Base-by-base conservation (phyloP, 2,329 filamentous ascomycete species). In the Calonectria montana region DNA sequence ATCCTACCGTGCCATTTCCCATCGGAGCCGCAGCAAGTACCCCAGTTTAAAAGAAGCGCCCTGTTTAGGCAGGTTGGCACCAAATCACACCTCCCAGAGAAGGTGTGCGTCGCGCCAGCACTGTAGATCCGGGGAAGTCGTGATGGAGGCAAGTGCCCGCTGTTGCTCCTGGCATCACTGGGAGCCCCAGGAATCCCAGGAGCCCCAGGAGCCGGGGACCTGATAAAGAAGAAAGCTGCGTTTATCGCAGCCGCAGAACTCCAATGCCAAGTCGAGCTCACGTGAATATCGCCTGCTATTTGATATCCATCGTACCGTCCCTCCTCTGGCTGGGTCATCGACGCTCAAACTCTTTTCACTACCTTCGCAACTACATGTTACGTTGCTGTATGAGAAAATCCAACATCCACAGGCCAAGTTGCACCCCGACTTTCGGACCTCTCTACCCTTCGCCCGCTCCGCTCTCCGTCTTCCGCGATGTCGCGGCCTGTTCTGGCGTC, bases 81-180 rank as follows among this genome's bases (percentile, higher is more conserved):
- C 41, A 57, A 39, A 47, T 13, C 25, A 39, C 53, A 53, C 45
- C 63, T 63, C 39, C 47, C 29, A 27, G 29, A 23, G 62, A 18
- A 63, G n/a, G 62, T 53, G 50, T 43, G 47, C 50, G 21, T 31
- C 39, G 53, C 39, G 23, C 27, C 47, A 50, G 55, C 37, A 45
- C 62, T 41, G 62, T 66, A 53, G 63, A 70, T 70, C 68, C 47
- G 55, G 68, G 68, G 68, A 70, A 67, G 68, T 67, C 47, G 68
- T 43, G 68, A 70, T 66, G 55, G 63, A 70, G 63, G 68, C 68
- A 63, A 63, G 68, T 62, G 65, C 55, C 65, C 21, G 43, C 47
- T 39, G n/a, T 31, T 65, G 23, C 25, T 61, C 25, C 53, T 27
- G 21, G 7, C n/a, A 31, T 12, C 35, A 59, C 31, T 3, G 31